A percentile compares a stretch with the other conserved stretches of the same genome.
phyloP scores from a whole-genome alignment of 2,329 filamentous ascomycete genomes.

The Didymella sp. region DNA sequence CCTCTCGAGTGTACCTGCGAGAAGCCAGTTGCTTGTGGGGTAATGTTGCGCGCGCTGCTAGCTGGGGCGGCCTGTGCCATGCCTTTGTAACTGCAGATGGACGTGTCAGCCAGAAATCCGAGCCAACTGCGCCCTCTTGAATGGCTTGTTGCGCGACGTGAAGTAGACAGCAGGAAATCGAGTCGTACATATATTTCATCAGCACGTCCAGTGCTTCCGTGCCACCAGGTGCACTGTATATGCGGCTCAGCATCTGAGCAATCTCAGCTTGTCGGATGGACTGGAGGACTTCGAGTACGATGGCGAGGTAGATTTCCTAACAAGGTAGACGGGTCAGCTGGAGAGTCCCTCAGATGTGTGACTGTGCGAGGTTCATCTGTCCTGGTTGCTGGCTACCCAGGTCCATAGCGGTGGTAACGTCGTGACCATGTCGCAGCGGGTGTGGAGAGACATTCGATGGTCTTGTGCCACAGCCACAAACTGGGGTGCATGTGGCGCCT shows the following conservation, averaged over 20 bases:
- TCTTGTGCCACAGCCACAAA: constrained; percentile 23
- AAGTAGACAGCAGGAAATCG: background rate
- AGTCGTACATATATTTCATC: constrained; percentile 93
- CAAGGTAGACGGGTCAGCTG: constrained; percentile 39
- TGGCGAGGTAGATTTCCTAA: constrained; percentile 84
- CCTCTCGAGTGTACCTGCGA: constrained; percentile 73
- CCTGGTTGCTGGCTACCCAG: constrained; percentile 36
- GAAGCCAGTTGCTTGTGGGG: constrained; percentile 86
- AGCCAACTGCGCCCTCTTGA: background rate
- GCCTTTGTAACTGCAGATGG: constrained; percentile 76
- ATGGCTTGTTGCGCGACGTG: background rate
- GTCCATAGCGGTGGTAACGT: constrained; percentile 30
- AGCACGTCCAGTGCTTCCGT: constrained; percentile 87
- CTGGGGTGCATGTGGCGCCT: constrained; percentile 14
- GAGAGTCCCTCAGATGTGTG: constrained; percentile 24
- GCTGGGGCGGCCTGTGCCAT: constrained; percentile 64
- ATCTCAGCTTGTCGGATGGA: constrained; percentile 97
- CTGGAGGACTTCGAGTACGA: constrained; percentile 90
- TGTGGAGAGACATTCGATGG: constrained; percentile 36
- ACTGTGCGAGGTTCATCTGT: constrained; percentile 27
- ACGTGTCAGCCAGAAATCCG: background rate
- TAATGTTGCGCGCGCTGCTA: constrained; percentile 53
- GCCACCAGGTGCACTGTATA: constrained; percentile 80
- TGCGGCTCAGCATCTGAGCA: constrained; percentile 82
- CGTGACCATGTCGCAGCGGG: constrained; percentile 22